phyloP scores from a whole-genome alignment of 345 rosid species.

The Geranium brycei region DNA sequence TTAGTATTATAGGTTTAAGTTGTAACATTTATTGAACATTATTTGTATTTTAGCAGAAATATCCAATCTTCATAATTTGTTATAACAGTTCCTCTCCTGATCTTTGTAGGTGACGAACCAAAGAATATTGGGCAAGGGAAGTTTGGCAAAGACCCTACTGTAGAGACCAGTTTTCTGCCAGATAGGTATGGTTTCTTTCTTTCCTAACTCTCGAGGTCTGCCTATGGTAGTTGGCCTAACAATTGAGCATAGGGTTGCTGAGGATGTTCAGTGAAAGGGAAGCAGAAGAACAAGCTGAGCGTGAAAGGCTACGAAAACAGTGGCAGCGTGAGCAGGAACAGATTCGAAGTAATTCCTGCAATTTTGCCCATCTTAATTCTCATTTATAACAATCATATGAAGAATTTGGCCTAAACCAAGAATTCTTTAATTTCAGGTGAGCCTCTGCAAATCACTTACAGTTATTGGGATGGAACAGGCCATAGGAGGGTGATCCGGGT shows the following conservation, averaged over 20 bases:
- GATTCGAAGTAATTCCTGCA: constrained; percentile 48
- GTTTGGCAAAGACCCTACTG: constrained; percentile 91
- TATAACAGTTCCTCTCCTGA: background rate
- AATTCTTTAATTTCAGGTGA: constrained; percentile 43
- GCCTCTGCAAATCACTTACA: constrained; percentile 91
- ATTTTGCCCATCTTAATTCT: background rate
- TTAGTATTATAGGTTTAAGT: too few species aligned
- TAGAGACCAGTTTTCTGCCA: constrained; percentile 93
- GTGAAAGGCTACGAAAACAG: constrained; percentile 82
- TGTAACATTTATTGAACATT: too few species aligned
- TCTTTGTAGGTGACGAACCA: constrained; percentile 27
- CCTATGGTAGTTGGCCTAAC: constrained; percentile 27
- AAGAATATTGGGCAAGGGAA: constrained; percentile 35
- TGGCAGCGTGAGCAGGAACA: constrained; percentile 86
- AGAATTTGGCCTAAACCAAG: constrained; percentile 9
- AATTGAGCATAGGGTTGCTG: constrained; percentile 50
- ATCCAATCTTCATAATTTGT: too few species aligned
- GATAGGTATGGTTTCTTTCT: constrained; percentile 47
- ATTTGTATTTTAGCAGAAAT: too few species aligned
- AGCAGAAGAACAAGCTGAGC: constrained; percentile 99
- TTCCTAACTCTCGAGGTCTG: constrained; percentile 9
- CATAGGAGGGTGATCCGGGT: constrained; percentile 89
- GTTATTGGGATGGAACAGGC: constrained; percentile 99
- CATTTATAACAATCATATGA: background rate
- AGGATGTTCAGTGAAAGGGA: constrained; percentile 96